Evolutionary conservation across 1,284 basidiomycete species (phyloP).

Genomic region (Limonomyces culmigenus): DNA sequence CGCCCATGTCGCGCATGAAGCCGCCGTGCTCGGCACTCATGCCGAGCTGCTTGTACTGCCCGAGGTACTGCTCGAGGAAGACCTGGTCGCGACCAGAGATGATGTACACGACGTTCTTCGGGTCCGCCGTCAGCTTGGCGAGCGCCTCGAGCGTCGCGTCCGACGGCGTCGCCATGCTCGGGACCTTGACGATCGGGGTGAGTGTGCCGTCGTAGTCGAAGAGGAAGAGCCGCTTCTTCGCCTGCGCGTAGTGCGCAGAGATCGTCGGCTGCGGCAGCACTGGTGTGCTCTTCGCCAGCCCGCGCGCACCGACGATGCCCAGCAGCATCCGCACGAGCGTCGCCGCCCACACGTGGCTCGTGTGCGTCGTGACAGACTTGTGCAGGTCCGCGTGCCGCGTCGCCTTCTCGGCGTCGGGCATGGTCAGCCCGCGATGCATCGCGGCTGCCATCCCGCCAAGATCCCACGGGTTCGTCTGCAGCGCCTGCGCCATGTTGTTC

Average conservation of each 20-base stretch:
- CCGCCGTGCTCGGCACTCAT: slow-evolving; percentile 95
- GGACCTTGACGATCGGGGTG: slow-evolving; percentile 91
- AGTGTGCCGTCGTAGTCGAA: slow-evolving; percentile 98
- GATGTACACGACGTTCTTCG: slow-evolving; percentile 86
- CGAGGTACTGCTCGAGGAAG: slow-evolving; percentile 87
- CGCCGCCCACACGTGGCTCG: slow-evolving; percentile 91
- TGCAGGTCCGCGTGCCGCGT: slow-evolving; percentile 65
- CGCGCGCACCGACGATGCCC: slow-evolving; percentile 64
- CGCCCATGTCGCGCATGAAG: slow-evolving; percentile 69
- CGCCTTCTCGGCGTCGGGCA: slow-evolving; percentile 67
- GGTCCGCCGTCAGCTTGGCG: slow-evolving; percentile 56
- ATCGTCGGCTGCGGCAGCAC: slow-evolving; percentile 58
- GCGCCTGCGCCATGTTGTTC: slow-evolving; percentile 68
- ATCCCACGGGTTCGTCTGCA: slow-evolving; percentile 84
- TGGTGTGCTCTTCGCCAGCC: slow-evolving; percentile 78
- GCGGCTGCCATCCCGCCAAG: slow-evolving; percentile 85
- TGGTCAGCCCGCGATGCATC: slow-evolving; percentile 78
- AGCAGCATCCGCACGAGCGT: slow-evolving; percentile 82
- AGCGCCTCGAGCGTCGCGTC: slow-evolving; percentile 64
- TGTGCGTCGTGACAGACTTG: slow-evolving; percentile 84
- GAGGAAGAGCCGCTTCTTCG: slow-evolving; percentile 78
- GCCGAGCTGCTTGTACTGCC: slow-evolving; percentile 70
- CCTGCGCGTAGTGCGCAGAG: slow-evolving; percentile 45
- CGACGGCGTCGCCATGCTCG: slow-evolving; percentile 78
- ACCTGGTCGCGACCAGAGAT: slow-evolving; percentile 93